Percentiles rank a stretch among this genome's conserved stretches.
Evolutionary conservation across 495 filamentous ascomycete genomes (phyloP).

Genomic region (Neurospora sp.): DNA sequence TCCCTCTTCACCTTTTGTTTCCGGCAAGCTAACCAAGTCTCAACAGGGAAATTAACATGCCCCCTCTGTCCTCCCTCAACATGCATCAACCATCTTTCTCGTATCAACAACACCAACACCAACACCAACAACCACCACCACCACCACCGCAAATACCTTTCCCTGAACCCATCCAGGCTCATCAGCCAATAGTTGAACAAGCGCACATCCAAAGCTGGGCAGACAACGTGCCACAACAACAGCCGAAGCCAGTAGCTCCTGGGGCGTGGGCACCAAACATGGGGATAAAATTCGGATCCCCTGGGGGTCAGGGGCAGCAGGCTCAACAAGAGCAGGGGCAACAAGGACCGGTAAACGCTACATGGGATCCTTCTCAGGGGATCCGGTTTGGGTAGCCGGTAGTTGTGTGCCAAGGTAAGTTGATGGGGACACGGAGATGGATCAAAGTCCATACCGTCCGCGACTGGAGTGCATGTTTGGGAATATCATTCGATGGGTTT

Average conservation of each 20-base stretch:
- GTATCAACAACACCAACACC: neutral
- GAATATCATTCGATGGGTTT: neutral
- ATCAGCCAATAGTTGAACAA: constrained; percentile 22
- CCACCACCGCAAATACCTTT: constrained; percentile 5
- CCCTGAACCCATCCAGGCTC: constrained; percentile 9
- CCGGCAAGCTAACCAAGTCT: neutral
- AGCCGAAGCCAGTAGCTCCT: constrained; percentile 39
- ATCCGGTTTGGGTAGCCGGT: constrained; percentile 46
- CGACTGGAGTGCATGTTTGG: neutral
- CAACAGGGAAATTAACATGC: constrained; percentile 38
- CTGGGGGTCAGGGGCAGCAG: constrained; percentile 1
- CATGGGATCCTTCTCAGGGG: constrained; percentile 55
- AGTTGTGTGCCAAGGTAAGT: neutral
- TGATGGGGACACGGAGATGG: neutral
- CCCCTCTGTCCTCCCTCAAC: constrained; percentile 34
- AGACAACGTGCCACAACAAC: constrained; percentile 41
- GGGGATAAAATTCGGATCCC: constrained; percentile 58
- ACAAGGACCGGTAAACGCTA: constrained; percentile 11
- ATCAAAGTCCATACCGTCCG: constrained; percentile 22
- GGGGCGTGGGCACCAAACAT: constrained; percentile 68
- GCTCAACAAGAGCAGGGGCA: neutral
- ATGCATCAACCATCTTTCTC: constrained; percentile 12
- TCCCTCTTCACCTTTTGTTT: too few relatives aligned
- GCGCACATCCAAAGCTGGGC: constrained; percentile 42
- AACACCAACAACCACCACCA: constrained; percentile 1